A percentile compares a stretch with the other conserved stretches of the same genome.
These are phyloP conservation scores for Colletotrichum spinosum DNA, from an alignment of 2,329 filamentous ascomycete genomes.

Conservation along the genomic window DNA sequence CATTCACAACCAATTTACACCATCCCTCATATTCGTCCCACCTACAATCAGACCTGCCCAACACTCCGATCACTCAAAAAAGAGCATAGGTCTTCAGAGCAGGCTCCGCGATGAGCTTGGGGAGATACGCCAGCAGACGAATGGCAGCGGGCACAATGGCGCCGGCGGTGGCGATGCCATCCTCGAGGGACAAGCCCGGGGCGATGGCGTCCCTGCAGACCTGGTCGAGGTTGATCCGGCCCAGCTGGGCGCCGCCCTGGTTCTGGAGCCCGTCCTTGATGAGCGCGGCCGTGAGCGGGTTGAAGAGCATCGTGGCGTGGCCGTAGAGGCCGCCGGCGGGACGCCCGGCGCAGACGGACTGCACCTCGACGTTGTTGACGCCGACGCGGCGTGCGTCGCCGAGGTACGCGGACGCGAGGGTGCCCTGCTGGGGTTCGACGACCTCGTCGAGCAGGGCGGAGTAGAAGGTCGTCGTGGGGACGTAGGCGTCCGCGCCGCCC, in stretches of 20 bases:
- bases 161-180: constrained; percentile 24
- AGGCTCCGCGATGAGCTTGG: constrained; percentile 31
- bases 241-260: constrained; percentile 6
- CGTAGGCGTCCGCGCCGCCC: constrained; percentile 63
- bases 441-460: constrained; percentile 61
- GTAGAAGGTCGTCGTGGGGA: constrained; percentile 66
- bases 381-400: constrained; percentile 55
- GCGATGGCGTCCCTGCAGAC: constrained; percentile 29
- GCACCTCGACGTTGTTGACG: constrained; percentile 62
- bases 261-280: constrained; percentile 46
- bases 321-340: constrained; percentile 59
- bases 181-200: constrained; percentile 17
- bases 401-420: constrained; percentile 58
- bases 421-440: constrained; percentile 61
- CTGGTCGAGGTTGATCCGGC: constrained; percentile 14
- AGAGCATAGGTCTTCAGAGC: constrained; percentile 18
- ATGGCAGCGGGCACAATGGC: constrained; percentile 10
- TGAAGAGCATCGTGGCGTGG: constrained; percentile 61
- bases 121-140: constrained; percentile 21
- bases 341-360: constrained; percentile 53
- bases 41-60: too few relatives aligned
- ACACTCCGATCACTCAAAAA: background rate
- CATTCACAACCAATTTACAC: too few relatives aligned
- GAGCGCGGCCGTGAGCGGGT: constrained; percentile 48
- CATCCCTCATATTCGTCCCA: too few relatives aligned